These are phyloP conservation scores for Thalassiosira livingstoniorum DNA, from an alignment of 352 stramenopile species.

Conservation along the genomic window DNA sequence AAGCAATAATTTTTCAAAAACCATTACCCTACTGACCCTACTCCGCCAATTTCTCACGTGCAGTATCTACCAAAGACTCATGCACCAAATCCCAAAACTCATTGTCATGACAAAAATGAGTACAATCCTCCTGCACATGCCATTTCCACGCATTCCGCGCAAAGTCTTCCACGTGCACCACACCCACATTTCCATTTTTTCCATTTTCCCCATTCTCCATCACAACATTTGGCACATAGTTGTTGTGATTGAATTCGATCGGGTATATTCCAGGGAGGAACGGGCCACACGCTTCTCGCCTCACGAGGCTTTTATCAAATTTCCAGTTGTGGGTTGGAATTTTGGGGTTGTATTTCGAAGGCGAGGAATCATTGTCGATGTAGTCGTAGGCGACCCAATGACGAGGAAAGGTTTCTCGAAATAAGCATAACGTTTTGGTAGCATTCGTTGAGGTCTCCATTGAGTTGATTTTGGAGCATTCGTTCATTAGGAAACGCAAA, in stretches of 20 bases:
- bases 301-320: background rate
- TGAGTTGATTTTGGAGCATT: constrained; percentile 4
- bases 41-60: background rate
- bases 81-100: constrained; percentile 25
- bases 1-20: too few relatives aligned
- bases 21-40: too few relatives aligned
- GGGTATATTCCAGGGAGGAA: constrained; percentile 5
- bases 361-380: background rate
- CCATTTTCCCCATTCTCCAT: too few relatives aligned
- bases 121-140: constrained; percentile 4
- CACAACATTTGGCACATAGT: background rate
- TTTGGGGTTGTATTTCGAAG: background rate
- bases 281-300: background rate
- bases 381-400: background rate
- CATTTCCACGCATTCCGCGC: constrained; percentile 9
- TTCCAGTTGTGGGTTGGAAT: background rate
- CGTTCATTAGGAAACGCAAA: background rate
- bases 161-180: constrained; percentile 12
- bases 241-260: constrained; percentile 9
- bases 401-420: constrained; percentile 16
- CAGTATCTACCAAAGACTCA: constrained; percentile 2
- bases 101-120: constrained; percentile 19
- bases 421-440: constrained; percentile 8
- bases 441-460: background rate
- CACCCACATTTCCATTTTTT: background rate